Percentiles rank a stretch among this genome's conserved stretches.
phyloP scores from a whole-genome alignment of 768 basidiomycete genomes.

The Podaxis sp. region DNA sequence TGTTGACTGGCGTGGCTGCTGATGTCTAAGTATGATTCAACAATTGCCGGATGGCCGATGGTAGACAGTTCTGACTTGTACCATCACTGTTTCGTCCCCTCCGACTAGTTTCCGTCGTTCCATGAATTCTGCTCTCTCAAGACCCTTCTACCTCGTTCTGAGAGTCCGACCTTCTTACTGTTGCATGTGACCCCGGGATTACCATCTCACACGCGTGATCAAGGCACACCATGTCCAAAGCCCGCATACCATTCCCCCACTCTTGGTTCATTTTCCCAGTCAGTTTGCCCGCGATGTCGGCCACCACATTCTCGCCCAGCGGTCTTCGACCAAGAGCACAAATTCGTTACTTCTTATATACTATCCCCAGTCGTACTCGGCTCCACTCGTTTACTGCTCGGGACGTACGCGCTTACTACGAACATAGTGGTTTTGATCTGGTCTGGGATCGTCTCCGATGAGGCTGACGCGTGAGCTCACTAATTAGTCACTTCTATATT shows the following conservation, averaged over 20 bases:
- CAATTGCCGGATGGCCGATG: too few species aligned
- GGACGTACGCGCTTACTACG: slow-evolving; percentile 9
- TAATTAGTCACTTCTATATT: too few species aligned
- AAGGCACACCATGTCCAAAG: background rate
- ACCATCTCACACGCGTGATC: too few species aligned
- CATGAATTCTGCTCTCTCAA: too few species aligned
- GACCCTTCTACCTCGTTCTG: too few species aligned
- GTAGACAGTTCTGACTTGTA: too few species aligned
- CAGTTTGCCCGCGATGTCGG: slow-evolving; percentile 26
- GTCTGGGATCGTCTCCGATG: background rate
- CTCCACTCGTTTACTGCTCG: slow-evolving; percentile 11
- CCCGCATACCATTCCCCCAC: background rate
- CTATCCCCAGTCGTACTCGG: slow-evolving; percentile 10
- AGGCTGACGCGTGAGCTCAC: slow-evolving; percentile 11
- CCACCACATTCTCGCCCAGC: slow-evolving; percentile 7
- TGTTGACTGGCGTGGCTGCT: too few species aligned
- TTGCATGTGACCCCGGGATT: too few species aligned
- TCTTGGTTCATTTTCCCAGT: background rate
- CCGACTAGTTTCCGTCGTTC: too few species aligned
- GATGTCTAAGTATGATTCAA: too few species aligned
- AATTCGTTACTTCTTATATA: slow-evolving; percentile 16
- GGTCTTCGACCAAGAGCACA: slow-evolving; percentile 12
- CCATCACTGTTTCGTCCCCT: too few species aligned
- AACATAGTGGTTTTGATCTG: slow-evolving; percentile 9
- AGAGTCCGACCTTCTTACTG: too few species aligned